These are phyloP conservation scores for Zygosaccharomyces rouxii DNA, from an alignment of 805 yeast species.

Conservation along the genomic window DNA sequence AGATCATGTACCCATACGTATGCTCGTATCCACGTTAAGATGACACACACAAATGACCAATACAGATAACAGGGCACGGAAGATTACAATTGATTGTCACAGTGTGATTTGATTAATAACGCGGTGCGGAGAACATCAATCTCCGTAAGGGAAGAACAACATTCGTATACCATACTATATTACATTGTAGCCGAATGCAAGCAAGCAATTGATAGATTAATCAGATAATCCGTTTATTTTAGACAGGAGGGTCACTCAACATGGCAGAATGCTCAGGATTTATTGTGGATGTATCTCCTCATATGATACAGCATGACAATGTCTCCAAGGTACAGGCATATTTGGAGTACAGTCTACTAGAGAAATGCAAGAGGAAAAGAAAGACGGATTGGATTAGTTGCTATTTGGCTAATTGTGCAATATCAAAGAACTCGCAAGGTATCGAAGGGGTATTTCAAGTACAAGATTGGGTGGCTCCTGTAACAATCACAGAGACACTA, in stretches of 20 bases:
- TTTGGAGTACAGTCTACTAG: conserved; percentile 26
- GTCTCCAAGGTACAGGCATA: conserved; percentile 21
- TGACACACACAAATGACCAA: too few relatives aligned
- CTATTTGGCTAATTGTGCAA: conserved; percentile 19
- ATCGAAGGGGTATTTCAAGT: conserved; percentile 23
- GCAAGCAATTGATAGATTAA: background rate
- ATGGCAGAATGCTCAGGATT: conserved; percentile 26
- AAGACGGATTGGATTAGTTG: conserved; percentile 32
- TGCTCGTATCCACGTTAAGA: too few relatives aligned
- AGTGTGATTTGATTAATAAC: too few relatives aligned
- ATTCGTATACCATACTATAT: too few relatives aligned
- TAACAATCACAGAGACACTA: conserved; percentile 13
- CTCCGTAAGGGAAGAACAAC: too few relatives aligned
- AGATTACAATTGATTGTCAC: too few relatives aligned
- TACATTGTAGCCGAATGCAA: too few relatives aligned
- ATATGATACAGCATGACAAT: conserved; percentile 15
- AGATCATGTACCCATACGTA: too few relatives aligned
- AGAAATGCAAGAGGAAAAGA: conserved; percentile 27
- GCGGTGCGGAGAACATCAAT: too few relatives aligned
- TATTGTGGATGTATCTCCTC: conserved; percentile 26
- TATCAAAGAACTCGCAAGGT: conserved; percentile 17
- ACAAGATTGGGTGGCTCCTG: conserved; percentile 23
- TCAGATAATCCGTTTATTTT: background rate
- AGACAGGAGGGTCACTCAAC: background rate
- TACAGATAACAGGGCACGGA: too few relatives aligned